These are phyloP conservation scores for Byssothecium circinans DNA, from an alignment of 2,329 filamentous ascomycete genomes.

Conservation along the genomic window DNA sequence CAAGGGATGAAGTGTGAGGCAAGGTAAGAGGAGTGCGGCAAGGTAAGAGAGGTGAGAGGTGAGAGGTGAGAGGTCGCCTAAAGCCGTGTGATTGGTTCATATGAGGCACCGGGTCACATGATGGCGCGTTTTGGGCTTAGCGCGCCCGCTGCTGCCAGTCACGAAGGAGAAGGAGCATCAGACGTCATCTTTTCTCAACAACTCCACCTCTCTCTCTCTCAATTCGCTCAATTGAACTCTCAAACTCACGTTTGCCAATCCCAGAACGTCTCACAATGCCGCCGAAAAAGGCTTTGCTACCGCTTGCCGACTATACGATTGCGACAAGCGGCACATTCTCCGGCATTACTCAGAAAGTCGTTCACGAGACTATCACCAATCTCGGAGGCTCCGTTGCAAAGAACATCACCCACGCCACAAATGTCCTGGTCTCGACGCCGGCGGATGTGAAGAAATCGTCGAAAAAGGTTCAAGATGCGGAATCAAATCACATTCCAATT, in stretches of 20 bases:
- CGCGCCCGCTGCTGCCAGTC: neutral
- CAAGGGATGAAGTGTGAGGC: too few relatives aligned
- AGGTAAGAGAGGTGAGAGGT: neutral
- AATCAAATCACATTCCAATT: conserved; percentile 54
- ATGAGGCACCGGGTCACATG: neutral
- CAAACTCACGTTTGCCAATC: neutral
- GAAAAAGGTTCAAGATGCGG: conserved; percentile 56
- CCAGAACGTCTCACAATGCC: conserved; percentile 16
- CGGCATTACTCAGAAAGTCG: conserved; percentile 53
- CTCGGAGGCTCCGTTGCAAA: conserved; percentile 56
- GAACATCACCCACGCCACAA: conserved; percentile 54
- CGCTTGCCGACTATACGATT: conserved; percentile 56
- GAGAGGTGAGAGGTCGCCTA: neutral
- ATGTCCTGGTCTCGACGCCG: conserved; percentile 60
- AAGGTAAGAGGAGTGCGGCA: too few relatives aligned
- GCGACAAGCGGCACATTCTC: conserved; percentile 64
- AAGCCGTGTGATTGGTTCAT: neutral
- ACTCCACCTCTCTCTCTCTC: neutral
- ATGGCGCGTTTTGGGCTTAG: neutral
- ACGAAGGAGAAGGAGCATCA: neutral
- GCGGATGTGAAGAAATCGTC: conserved; percentile 55
- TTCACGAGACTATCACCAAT: conserved; percentile 51
- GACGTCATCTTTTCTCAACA: neutral
- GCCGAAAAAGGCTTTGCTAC: conserved; percentile 26
- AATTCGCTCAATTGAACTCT: neutral